Evolutionary conservation across 2,329 filamentous ascomycete species (phyloP), one percentile per base, ranked within the genome.

Genomic region (Sporothrix globosa): DNA sequence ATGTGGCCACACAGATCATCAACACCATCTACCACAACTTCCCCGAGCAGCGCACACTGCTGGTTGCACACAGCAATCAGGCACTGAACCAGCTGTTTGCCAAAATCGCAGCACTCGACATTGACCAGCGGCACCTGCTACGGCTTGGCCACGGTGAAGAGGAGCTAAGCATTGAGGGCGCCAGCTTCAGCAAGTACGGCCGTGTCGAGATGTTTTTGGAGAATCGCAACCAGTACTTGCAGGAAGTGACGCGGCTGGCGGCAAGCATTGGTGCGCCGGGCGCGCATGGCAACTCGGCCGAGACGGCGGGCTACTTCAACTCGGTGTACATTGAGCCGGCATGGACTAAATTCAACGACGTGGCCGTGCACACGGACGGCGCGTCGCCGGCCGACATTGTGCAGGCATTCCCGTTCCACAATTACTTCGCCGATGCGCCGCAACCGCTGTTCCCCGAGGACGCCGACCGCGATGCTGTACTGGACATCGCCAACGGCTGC

Each of bases 11-110:
- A 4, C 96, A 99, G 80, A 96, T 98, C 78, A 99, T 99, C 81
- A 97, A 92, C 83, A 97, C 98, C 79, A 91, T 99, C 75, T 99
- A 99, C 78, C 95, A 98, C 83, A 97, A 98, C 81, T 99, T 97
- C 78, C 94, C 96, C 9, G 85, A 90, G 73, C 93, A 99, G 79
- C 91, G 93, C 75, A 99, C 96, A 0, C 83, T 99, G 21, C 87
- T 99, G 53, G 89, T 99, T 73, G 96, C 96, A 4, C 96, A 99
- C 79, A 98, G 95, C 80, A 99, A 99, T 77, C 96, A 99, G 79
- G 96, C 96, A 2, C 84, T 99, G 11, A 99, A 99, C 77, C 96
- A 99, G 78, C 85, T 99, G 1, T 99, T 99, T 82, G 92, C 96
- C 76, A 99, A 99, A 82, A 99, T 99, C 73, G 91, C 95, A n/a